Conservation (phyloP, 768 basidiomycete species). For the Boletus vermiculosoides region DNA sequence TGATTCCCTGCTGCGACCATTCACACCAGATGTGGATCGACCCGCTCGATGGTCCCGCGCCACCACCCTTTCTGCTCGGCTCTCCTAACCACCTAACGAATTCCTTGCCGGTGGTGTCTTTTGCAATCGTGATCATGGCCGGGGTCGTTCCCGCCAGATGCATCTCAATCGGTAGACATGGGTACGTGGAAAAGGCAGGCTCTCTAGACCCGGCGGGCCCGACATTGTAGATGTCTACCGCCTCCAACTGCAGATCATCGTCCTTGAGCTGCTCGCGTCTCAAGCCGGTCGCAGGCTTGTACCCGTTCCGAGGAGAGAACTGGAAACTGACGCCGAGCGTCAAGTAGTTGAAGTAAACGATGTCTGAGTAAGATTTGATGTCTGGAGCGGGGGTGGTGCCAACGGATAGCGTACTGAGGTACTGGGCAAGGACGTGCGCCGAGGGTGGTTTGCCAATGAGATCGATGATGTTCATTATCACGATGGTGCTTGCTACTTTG, state of each 20-base stretch:
- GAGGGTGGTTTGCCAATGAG: conserved; percentile 56
- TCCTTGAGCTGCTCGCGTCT: conserved; percentile 48
- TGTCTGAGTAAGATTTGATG: conserved; percentile 78
- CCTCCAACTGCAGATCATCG: conserved; percentile 56
- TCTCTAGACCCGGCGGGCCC: conserved; percentile 46
- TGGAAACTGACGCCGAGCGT: conserved; percentile 78
- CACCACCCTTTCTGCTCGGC: conserved; percentile 89
- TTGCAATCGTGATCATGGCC: conserved; percentile 41
- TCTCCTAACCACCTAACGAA: conserved; percentile 78
- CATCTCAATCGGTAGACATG: conserved; percentile 52
- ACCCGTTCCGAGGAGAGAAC: conserved; percentile 64
- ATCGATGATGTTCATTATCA: conserved; percentile 23
- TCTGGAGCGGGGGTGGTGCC: conserved; percentile 42
- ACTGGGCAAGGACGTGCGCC: conserved; percentile 42
- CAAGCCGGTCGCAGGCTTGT: conserved; percentile 52
- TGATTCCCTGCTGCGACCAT: conserved; percentile 78
- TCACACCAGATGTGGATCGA: conserved; percentile 94
- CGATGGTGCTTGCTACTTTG: background rate
- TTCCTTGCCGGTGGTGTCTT: conserved; percentile 67
- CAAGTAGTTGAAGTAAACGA: conserved; percentile 84
- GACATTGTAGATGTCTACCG: conserved; percentile 82
- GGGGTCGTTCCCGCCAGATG: conserved; percentile 39
- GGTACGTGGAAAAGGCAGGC: conserved; percentile 56
- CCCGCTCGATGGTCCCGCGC: conserved; percentile 76
- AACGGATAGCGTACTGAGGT: conserved; percentile 40